Evolutionary conservation across 441 rosid genomes (phyloP), one percentile per base, ranked within the genome.

Genomic region (Melianthus villosus): DNA sequence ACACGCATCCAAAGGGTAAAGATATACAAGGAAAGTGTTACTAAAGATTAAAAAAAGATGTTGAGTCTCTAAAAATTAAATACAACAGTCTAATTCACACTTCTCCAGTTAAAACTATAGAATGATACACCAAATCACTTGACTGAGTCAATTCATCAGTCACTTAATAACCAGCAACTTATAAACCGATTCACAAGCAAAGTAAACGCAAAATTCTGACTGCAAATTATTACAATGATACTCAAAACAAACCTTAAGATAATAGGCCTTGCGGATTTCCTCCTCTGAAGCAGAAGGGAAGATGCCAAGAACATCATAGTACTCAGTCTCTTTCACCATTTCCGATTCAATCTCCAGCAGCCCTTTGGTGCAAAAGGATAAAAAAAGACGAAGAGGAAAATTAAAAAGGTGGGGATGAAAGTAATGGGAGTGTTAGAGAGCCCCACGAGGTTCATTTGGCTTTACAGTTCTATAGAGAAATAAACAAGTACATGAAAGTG

Each of bases 231-330:
- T n/a, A n/a, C n/a, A n/a, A n/a, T n/a, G n/a, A n/a, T n/a, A n/a
- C n/a, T n/a, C n/a, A n/a, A n/a, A 22, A 38, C 35, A 52, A 52
- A 79, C 94, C 97, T 82, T 82, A 15, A 80, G 70, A 60, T 75
- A 87, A 29, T 87, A 87, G 52, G 91, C 84, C 52, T 71, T 87
- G 18, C 93, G 93, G 68, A 79, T 82, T 56, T 77, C 94, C 26
- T 72, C 86, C 43, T 77, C 93, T 0, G 91, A 82, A 60, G 91
- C 94, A 7, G 75, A 65, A 29, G 91, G 73, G 53, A n/a, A 36
- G 11, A 82, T 64, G 27, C 84, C 87, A 38, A 82, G 93, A 78
- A 87, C 77, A 49, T 83, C 87, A 57, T 87, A 87, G 49, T 60
- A 87, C 48, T 82, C 81, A 8, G 87, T 77, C 59, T 87, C 94